phyloP scores from a whole-genome alignment of 352 stramenopile species.

The Pythium brachiatum region DNA sequence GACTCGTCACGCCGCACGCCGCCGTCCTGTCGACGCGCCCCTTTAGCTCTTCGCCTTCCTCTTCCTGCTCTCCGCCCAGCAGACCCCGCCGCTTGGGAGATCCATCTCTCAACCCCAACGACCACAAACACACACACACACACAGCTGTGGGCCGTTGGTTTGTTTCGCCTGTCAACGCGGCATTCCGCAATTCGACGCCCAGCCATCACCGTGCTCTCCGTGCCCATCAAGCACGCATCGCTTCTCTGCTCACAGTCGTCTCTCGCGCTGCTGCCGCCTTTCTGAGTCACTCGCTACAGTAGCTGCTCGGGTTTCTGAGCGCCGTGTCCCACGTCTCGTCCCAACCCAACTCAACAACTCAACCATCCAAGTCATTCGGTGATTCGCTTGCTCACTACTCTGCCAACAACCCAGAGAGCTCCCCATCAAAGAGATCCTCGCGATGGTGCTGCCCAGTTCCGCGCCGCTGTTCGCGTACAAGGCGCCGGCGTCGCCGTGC shows the following conservation, averaged over 20 bases:
- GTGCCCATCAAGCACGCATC: neutral
- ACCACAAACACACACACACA: neutral
- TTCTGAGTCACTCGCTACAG: no score
- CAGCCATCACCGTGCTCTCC: neutral
- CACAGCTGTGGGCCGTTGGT: neutral
- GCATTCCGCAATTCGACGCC: conserved; percentile 21
- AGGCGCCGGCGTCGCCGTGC: conserved; percentile 8
- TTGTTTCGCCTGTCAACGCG: conserved; percentile 18
- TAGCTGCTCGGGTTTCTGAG: neutral
- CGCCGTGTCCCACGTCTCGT: conserved; percentile 12
- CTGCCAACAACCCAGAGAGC: conserved; percentile 5
- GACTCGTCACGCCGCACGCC: conserved; percentile 18
- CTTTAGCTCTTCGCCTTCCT: conserved; percentile 10
- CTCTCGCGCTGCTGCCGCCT: no score
- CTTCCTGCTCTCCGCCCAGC: no score
- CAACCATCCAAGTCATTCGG: neutral
- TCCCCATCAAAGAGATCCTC: neutral
- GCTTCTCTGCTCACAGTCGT: neutral
- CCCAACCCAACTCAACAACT: no score
- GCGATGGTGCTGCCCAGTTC: conserved; percentile 11
- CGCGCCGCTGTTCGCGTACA: conserved; percentile 21
- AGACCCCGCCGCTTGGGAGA: neutral
- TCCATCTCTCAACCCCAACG: neutral
- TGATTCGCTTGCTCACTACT: neutral
- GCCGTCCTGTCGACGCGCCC: conserved; percentile 9